These are phyloP conservation scores for Blastobotrys serpentis DNA, from an alignment of 1,139 yeast species.

Conservation along the genomic window DNA sequence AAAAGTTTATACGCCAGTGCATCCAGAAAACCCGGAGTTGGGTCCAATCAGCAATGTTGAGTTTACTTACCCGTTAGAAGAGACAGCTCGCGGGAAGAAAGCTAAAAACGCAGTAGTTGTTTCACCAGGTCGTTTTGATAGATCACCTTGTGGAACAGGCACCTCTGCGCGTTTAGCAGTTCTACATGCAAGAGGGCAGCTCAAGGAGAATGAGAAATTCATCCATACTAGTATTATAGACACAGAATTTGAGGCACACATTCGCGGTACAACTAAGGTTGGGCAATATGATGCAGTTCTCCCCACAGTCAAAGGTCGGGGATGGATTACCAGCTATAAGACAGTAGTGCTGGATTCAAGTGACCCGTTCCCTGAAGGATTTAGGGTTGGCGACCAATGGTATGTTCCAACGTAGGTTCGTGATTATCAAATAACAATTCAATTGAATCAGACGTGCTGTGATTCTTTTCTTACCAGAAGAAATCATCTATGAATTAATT, in stretches of 20 bases:
- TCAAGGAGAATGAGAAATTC: neutral
- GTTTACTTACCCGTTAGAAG: neutral
- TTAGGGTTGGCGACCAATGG: conserved; percentile 5
- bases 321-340: conserved; percentile 2
- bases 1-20: neutral
- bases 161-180: neutral
- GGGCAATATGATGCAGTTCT: neutral
- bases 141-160: neutral
- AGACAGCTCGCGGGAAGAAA: neutral
- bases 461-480: no score
- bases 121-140: conserved; percentile 1
- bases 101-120: conserved; percentile 4
- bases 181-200: neutral
- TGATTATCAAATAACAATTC: no score
- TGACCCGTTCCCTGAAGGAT: neutral
- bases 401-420: no score
- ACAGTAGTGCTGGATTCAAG: neutral
- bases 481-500: no score
- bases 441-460: no score
- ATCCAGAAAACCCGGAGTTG: conserved; percentile 1
- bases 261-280: neutral
- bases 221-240: conserved; percentile 5
- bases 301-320: conserved; percentile 1
- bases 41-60: neutral
- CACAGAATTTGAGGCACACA: conserved; percentile 3